These are phyloP conservation scores for Stromatinia cepivora DNA, from an alignment of 2,329 filamentous ascomycete species.

Conservation along the genomic window DNA sequence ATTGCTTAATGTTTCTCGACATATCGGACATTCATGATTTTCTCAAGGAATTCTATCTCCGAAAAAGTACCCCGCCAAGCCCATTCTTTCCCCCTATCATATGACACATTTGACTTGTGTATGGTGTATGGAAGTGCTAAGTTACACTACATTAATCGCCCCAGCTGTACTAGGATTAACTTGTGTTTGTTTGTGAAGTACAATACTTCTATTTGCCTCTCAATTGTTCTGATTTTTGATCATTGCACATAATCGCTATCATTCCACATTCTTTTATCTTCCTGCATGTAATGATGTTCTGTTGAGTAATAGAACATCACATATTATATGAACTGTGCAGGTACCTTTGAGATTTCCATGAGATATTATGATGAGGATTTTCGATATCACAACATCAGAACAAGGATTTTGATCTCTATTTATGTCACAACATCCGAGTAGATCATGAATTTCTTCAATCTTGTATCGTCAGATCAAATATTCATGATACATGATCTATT, in stretches of 20 bases:
- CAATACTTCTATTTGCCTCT: not conserved
- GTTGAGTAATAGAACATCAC: not conserved
- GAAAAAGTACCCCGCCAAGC: not conserved
- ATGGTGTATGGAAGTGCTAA: not conserved
- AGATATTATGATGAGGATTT: not conserved
- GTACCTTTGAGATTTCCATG: not conserved
- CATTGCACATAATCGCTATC: constrained; percentile 2
- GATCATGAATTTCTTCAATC: not conserved
- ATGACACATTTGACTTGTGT: constrained; percentile 9
- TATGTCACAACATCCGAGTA: constrained; percentile 6
- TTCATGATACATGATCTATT: constrained; percentile 3
- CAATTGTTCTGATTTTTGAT: not conserved
- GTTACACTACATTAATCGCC: not conserved
- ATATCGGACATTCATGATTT: constrained; percentile 13
- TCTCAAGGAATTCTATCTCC: constrained; percentile 4
- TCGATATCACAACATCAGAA: not conserved
- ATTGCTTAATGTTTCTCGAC: constrained; percentile 10
- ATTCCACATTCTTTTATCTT: not conserved
- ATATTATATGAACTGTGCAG: not conserved
- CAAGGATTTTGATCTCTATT: not conserved
- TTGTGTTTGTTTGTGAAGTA: not conserved
- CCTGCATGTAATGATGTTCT: not conserved
- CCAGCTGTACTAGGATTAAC: constrained; percentile 1
- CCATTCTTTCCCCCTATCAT: not conserved
- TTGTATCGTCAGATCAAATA: not conserved